Conservation (phyloP, 106 monocot genomes). For the Cymbidium sinense region DNA sequence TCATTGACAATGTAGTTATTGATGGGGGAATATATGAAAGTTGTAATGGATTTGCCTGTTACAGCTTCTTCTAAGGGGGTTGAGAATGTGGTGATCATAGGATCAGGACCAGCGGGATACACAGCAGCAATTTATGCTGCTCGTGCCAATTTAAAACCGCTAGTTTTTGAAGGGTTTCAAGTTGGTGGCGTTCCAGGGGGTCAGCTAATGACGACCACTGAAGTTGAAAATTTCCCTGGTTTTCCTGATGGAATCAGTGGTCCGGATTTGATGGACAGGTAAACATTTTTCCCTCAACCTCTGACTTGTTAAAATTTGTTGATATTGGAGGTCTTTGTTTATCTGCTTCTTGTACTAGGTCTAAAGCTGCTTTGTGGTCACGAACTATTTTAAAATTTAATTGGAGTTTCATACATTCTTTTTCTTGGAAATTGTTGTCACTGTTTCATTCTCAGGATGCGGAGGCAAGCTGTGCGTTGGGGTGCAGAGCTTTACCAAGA, state of each 20-base stretch:
- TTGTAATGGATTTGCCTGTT: constrained; percentile 6
- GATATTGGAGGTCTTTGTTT: background rate
- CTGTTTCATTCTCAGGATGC: constrained; percentile 48
- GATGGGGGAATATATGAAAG: background rate
- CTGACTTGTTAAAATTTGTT: background rate
- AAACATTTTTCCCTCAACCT: background rate
- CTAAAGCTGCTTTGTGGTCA: background rate
- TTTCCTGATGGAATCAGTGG: constrained; percentile 94
- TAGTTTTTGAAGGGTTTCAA: constrained; percentile 97
- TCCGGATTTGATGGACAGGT: constrained; percentile 99
- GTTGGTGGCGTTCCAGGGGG: constrained; percentile 96
- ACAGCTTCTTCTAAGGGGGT: constrained; percentile 41
- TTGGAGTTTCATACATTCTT: too few relatives aligned
- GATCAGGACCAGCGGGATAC: constrained; percentile 96
- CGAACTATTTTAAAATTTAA: background rate
- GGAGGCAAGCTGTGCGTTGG: constrained; percentile 89
- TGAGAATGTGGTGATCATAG: constrained; percentile 92
- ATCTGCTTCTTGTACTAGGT: too few relatives aligned
- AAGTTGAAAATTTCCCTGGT: constrained; percentile 96
- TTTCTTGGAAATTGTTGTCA: background rate
- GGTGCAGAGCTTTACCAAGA: constrained; percentile 95
- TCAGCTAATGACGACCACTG: constrained; percentile 96
- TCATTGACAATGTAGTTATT: background rate
- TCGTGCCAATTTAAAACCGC: constrained; percentile 89
- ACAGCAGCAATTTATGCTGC: constrained; percentile 97